Conservation (phyloP, 495 filamentous ascomycete genomes). For the Penicillium crystallinum region DNA sequence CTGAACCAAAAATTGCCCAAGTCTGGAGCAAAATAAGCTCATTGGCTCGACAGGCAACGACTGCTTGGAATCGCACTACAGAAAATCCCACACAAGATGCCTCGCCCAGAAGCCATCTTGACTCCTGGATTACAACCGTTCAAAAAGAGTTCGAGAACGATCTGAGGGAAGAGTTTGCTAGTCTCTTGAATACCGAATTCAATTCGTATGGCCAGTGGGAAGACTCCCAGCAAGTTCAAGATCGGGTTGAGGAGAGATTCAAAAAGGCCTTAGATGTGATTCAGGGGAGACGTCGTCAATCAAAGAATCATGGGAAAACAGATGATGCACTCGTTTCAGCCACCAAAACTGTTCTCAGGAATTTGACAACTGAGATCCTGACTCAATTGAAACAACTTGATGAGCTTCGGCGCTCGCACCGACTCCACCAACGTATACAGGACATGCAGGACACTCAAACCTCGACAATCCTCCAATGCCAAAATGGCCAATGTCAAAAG, state of each 20-base stretch:
- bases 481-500: too few relatives aligned
- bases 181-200: neutral
- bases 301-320: neutral
- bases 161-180: neutral
- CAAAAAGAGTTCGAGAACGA: neutral
- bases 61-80: neutral
- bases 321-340: neutral
- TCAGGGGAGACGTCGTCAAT: neutral
- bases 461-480: constrained; percentile 17
- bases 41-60: neutral
- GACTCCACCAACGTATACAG: constrained; percentile 30
- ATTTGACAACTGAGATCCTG: neutral
- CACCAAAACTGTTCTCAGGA: constrained; percentile 4
- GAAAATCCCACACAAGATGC: neutral
- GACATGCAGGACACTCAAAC: constrained; percentile 24
- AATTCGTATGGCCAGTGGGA: neutral
- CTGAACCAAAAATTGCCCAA: neutral
- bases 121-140: neutral
- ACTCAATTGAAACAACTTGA: constrained; percentile 14
- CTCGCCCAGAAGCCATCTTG: neutral
- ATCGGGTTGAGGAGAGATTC: neutral
- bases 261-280: neutral
- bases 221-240: neutral
- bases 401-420: constrained; percentile 26
- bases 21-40: neutral